These are phyloP conservation scores for Aspergillus brasiliensis DNA, from an alignment of 2,329 filamentous ascomycete species.

Conservation along the genomic window DNA sequence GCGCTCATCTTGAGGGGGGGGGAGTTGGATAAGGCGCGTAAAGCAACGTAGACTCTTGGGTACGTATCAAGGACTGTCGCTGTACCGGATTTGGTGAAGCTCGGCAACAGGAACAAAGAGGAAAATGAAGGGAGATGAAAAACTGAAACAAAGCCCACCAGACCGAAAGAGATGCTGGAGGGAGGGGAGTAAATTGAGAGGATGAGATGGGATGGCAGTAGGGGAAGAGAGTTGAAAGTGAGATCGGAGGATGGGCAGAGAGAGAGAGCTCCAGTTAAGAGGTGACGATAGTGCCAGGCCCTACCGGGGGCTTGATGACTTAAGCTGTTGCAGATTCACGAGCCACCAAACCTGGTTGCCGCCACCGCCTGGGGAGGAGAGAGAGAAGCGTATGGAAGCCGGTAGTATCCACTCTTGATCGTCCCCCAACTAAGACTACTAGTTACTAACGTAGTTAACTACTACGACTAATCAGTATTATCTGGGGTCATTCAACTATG, in stretches of 20 bases:
- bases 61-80: constrained; percentile 21
- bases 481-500: neutral
- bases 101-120: constrained; percentile 20
- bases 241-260: constrained; percentile 32
- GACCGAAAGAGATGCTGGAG: constrained; percentile 18
- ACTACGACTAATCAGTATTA: neutral
- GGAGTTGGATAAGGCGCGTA: constrained; percentile 28
- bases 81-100: constrained; percentile 18
- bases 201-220: constrained; percentile 13
- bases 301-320: constrained; percentile 28
- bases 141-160: constrained; percentile 16
- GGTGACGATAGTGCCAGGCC: constrained; percentile 39
- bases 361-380: constrained; percentile 32
- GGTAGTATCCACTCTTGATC: constrained; percentile 28
- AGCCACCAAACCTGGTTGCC: constrained; percentile 13
- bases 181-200: constrained; percentile 12
- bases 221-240: constrained; percentile 23
- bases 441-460: too few relatives aligned
- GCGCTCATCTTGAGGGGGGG: constrained; percentile 65
- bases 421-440: neutral
- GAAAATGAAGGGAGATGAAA: constrained; percentile 9
- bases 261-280: constrained; percentile 38
- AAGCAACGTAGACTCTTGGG: constrained; percentile 26
- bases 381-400: constrained; percentile 43
- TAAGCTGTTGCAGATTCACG: constrained; percentile 27